Conservation (phyloP, 495 filamentous ascomycete species). For the Pyrenopolyporus hunteri region DNA sequence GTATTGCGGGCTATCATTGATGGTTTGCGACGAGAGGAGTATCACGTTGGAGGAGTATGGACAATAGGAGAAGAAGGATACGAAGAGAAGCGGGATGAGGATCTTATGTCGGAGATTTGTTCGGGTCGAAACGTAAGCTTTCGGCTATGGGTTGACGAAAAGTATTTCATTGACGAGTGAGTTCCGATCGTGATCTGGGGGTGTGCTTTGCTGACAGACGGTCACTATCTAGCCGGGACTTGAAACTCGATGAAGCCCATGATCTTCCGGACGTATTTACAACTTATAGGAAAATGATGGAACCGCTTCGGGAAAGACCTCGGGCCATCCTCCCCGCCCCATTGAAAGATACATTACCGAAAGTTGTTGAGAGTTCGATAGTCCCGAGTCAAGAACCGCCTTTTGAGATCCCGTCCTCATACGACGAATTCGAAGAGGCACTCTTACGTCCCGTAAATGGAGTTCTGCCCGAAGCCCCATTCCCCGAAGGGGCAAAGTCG, state of each 20-base stretch:
- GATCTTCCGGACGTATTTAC: slow-evolving; percentile 74
- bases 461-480: slow-evolving; percentile 48
- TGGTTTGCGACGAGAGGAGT: slow-evolving; percentile 46
- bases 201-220: neutral
- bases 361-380: slow-evolving; percentile 49
- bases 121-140: slow-evolving; percentile 57
- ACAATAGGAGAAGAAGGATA: slow-evolving; percentile 68
- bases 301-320: slow-evolving; percentile 66
- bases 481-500: slow-evolving; percentile 55
- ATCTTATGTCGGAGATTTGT: slow-evolving; percentile 55
- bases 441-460: slow-evolving; percentile 59
- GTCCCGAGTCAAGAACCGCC: slow-evolving; percentile 63
- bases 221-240: slow-evolving; percentile 57
- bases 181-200: slow-evolving; percentile 34
- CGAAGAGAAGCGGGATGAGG: slow-evolving; percentile 69
- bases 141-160: slow-evolving; percentile 69
- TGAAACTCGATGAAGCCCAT: slow-evolving; percentile 51
- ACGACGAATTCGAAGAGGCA: slow-evolving; percentile 54
- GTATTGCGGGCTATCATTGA: slow-evolving; percentile 59
- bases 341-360: slow-evolving; percentile 52
- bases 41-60: slow-evolving; percentile 66
- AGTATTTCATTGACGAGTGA: slow-evolving; percentile 76
- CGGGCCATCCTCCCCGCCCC: slow-evolving; percentile 55
- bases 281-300: slow-evolving; percentile 66
- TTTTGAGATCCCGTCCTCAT: slow-evolving; percentile 62